Evolutionary conservation across 2,329 filamentous ascomycete genomes (phyloP).

Genomic region (Cryphonectria parasitica): DNA sequence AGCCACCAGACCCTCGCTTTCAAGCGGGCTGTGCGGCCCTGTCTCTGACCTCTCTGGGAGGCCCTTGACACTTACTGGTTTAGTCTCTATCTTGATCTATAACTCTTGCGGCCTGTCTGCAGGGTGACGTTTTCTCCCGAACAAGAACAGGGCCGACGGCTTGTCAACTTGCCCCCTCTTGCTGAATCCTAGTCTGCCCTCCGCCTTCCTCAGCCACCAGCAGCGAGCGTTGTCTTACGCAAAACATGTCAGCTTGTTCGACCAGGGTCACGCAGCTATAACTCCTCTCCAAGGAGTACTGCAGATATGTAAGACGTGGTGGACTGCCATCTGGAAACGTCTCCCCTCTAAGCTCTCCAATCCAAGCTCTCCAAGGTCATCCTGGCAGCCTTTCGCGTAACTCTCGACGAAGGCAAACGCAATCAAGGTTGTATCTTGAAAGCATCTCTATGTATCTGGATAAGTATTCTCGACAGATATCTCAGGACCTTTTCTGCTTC

Average conservation of each 20-base stretch:
- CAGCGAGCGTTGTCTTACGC: not conserved
- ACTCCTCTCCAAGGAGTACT: not conserved
- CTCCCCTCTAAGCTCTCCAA: not conserved
- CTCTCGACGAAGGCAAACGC: not conserved
- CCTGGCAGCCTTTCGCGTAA: not conserved
- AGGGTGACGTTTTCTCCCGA: not conserved
- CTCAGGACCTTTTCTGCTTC: not conserved
- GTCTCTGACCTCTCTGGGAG: not conserved
- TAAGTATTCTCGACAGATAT: not conserved
- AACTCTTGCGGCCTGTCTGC: not conserved
- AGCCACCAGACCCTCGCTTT: not conserved
- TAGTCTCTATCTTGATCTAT: not conserved
- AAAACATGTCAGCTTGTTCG: not conserved
- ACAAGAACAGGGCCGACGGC: not conserved
- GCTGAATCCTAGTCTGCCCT: not conserved
- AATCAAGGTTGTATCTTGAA: not conserved
- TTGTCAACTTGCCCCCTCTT: not conserved
- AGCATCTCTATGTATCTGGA: not conserved
- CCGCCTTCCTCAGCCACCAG: conserved; percentile 6
- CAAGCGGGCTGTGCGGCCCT: not conserved
- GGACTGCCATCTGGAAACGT: not conserved
- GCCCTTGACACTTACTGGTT: not conserved
- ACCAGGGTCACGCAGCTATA: not conserved
- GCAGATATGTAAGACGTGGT: not conserved
- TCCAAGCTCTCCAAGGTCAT: not conserved